Evolutionary conservation across 345 rosid genomes (phyloP).

Genomic region (Cardamine occulta): DNA sequence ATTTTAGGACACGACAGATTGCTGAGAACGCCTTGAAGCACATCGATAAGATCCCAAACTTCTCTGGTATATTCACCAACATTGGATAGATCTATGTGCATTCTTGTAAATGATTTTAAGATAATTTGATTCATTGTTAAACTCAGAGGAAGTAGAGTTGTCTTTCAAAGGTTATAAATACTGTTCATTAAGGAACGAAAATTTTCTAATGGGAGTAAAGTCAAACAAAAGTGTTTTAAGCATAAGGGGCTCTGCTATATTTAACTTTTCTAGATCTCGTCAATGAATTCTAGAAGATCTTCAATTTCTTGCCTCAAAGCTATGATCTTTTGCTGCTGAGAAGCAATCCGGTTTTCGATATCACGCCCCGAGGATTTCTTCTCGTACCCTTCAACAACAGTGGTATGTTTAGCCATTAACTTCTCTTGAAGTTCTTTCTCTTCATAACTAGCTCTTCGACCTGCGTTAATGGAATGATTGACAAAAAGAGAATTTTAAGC

Average conservation of each 20-base stretch:
- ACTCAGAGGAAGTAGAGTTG: conserved; percentile 21
- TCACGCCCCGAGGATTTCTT: conserved; percentile 62
- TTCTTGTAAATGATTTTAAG: conserved; percentile 34
- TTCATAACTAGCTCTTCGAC: conserved; percentile 81
- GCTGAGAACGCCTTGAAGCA: conserved; percentile 92
- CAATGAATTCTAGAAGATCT: conserved; percentile 76
- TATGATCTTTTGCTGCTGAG: conserved; percentile 68
- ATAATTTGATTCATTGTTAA: conserved; percentile 13
- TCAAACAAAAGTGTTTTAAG: conserved; percentile 1
- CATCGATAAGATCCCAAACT: conserved; percentile 88
- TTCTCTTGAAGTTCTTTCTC: conserved; percentile 90
- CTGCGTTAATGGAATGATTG: conserved; percentile 44
- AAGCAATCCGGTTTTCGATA: conserved; percentile 71
- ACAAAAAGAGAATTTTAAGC: conserved; percentile 4
- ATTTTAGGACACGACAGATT: conserved; percentile 77
- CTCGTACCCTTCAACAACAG: conserved; percentile 59
- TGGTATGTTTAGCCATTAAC: conserved; percentile 51
- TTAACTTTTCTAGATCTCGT: conserved; percentile 57
- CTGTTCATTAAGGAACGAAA: conserved; percentile 4
- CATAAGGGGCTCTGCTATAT: conserved; percentile 20
- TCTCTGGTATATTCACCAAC: conserved; percentile 83
- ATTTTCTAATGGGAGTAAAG: conserved; percentile 6
- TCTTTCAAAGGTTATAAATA: conserved; percentile 25
- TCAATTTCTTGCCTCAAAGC: conserved; percentile 84
- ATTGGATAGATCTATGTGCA: conserved; percentile 43